These are phyloP conservation scores for Cercophora scortea DNA, from an alignment of 495 filamentous ascomycete species.

Conservation along the genomic window DNA sequence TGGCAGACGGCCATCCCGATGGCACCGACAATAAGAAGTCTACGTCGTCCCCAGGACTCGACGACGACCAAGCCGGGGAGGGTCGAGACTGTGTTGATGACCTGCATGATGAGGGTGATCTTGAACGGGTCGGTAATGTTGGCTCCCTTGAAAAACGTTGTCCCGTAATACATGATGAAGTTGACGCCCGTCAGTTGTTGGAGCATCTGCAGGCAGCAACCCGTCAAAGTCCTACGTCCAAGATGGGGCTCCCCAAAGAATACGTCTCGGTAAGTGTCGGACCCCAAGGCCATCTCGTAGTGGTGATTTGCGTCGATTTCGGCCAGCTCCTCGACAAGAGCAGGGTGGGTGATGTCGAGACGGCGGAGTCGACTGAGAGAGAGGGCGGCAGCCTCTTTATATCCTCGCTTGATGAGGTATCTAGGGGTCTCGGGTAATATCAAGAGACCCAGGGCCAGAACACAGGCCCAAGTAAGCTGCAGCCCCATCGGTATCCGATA, in stretches of 20 bases:
- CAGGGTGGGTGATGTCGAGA: slow-evolving; percentile 66
- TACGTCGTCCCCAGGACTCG: slow-evolving; percentile 69
- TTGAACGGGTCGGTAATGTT: slow-evolving; percentile 58
- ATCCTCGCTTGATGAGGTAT: slow-evolving; percentile 72
- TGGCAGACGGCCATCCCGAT: slow-evolving; percentile 68
- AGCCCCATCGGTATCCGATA: slow-evolving; percentile 84
- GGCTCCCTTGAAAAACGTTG: slow-evolving; percentile 64
- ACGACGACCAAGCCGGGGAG: slow-evolving; percentile 68
- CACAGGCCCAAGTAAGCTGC: slow-evolving; percentile 77
- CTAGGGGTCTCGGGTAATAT: slow-evolving; percentile 83
- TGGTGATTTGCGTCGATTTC: slow-evolving; percentile 90
- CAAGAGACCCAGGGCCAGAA: slow-evolving; percentile 64
- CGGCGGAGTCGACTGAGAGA: slow-evolving; percentile 70
- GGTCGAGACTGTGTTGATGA: slow-evolving; percentile 70
- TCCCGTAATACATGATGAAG: slow-evolving; percentile 69
- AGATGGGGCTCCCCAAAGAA: slow-evolving; percentile 52
- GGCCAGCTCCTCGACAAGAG: slow-evolving; percentile 68
- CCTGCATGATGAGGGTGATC: slow-evolving; percentile 65
- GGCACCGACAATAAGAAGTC: slow-evolving; percentile 64
- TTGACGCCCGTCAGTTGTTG: slow-evolving; percentile 53
- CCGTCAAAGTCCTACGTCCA: slow-evolving; percentile 47
- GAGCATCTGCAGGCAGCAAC: slow-evolving; percentile 50
- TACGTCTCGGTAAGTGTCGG: slow-evolving; percentile 66
- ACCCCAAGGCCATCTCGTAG: slow-evolving; percentile 70
- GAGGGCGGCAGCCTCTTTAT: slow-evolving; percentile 60